Percentiles rank a stretch among this genome's conserved stretches.
These are phyloP conservation scores for Lizonia empirigonia DNA, from an alignment of 2,329 filamentous ascomycete genomes.

Conservation along the genomic window DNA sequence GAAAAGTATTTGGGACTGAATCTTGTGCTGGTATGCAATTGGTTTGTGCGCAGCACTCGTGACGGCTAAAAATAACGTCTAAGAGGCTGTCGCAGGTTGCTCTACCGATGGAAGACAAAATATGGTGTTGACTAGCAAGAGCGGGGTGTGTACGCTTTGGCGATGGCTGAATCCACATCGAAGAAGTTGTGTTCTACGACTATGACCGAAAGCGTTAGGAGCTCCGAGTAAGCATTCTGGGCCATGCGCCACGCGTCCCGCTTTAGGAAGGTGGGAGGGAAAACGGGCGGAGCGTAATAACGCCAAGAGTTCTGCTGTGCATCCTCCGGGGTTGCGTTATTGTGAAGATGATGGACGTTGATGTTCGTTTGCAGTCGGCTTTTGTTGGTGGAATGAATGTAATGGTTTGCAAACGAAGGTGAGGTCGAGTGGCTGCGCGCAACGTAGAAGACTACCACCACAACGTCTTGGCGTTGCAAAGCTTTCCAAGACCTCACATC, in stretches of 20 bases:
- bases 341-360: background rate
- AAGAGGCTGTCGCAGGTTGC: slow-evolving; percentile 3
- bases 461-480: slow-evolving; percentile 5
- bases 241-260: slow-evolving; percentile 14
- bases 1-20: too few species aligned
- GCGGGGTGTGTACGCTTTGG: slow-evolving; percentile 14
- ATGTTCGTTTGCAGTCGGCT: slow-evolving; percentile 1
- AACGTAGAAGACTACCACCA: background rate
- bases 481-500: slow-evolving; percentile 13
- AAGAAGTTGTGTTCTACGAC: slow-evolving; percentile 10
- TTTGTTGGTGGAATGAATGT: background rate
- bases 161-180: slow-evolving; percentile 10
- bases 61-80: background rate
- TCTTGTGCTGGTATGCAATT: too few species aligned
- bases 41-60: too few species aligned
- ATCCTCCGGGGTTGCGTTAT: slow-evolving; percentile 5
- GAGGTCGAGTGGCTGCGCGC: background rate
- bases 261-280: slow-evolving; percentile 12
- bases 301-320: slow-evolving; percentile 7
- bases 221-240: slow-evolving; percentile 14
- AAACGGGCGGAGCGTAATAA: slow-evolving; percentile 17
- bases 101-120: slow-evolving; percentile 2
- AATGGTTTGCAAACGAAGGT: background rate
- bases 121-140: slow-evolving; percentile 7
- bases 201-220: slow-evolving; percentile 1